Base-by-base conservation (phyloP, 306 rosid genomes). In the Betula pendula region DNA sequence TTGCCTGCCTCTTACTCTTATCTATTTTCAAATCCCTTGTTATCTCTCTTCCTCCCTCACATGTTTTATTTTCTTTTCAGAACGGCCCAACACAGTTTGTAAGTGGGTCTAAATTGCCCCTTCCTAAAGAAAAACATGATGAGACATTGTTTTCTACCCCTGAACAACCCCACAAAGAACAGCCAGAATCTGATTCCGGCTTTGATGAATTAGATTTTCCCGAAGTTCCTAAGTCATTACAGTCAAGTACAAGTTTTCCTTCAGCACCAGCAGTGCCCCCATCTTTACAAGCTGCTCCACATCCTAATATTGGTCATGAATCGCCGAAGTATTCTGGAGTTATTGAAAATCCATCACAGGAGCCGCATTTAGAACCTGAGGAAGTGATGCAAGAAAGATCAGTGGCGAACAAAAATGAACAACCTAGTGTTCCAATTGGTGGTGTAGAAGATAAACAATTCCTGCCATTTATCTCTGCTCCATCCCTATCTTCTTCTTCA, bases 381-480 rank as follows among this genome's bases (percentile, higher is more conserved):
- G 79, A 80, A 60, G 68, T 47, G 75, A 59, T n/a, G 15, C 60
- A 75, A 68, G 90, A 79, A 71, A 79, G 82, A 79, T 66, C 83
- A 43, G 62, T 63, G 14, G 71, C 86, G 49, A 69, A 84, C 48
- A 78, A 79, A 73, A 84, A 87, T 13, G 89, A 86, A 77, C 72
- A 69, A 24, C 65, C 90, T 59, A 83, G 84, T 48, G 58, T 84
- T 40, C 70, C 90, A 71, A 83, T 66, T 86, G 91, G 83, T 80
- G 82, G 70, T 79, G 65, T 3, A 42, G 91, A 87, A 72, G 86
- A 82, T 69, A 88, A 85, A 76, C 97, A 92, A 80, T 92, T 90
- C 80, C 48, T 89, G 83, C 98, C 98, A 60, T 95, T 95, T 84
- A 90, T 89, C 59, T 53, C 98, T 58, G 68, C 95, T 58, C 95